Conservation (phyloP, 768 basidiomycete genomes). For the Psilocybe cubensis region DNA sequence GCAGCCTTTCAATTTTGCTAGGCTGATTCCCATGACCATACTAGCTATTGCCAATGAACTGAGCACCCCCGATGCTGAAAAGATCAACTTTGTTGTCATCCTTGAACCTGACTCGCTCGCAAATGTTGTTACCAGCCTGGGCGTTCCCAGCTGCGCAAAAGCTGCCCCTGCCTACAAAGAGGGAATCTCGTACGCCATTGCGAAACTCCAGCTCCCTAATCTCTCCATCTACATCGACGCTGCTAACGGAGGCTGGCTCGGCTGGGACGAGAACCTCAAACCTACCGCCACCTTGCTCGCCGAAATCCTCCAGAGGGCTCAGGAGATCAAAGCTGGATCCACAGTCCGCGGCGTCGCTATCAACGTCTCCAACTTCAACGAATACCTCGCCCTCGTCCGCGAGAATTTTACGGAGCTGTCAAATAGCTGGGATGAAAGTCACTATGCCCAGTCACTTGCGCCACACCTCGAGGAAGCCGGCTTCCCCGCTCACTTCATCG, state of each 20-base stretch:
- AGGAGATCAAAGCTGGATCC: constrained; percentile 25
- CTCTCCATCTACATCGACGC: constrained; percentile 35
- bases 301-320: constrained; percentile 29
- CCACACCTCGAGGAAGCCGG: constrained; percentile 32
- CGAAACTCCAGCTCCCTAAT: constrained; percentile 29
- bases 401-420: constrained; percentile 27
- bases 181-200: constrained; percentile 30
- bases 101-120: constrained; percentile 39
- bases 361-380: constrained; percentile 39
- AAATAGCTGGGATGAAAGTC: constrained; percentile 33
- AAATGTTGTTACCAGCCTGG: constrained; percentile 32
- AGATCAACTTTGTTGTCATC: constrained; percentile 29
- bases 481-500: constrained; percentile 38
- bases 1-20: no score
- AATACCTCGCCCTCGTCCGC: constrained; percentile 25
- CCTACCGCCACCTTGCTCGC: constrained; percentile 32
- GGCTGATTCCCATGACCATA: not conserved
- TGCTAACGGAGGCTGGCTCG: constrained; percentile 39
- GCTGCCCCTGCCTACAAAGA: constrained; percentile 31
- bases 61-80: constrained; percentile 18
- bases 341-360: constrained; percentile 35
- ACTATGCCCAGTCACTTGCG: constrained; percentile 32
- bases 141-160: constrained; percentile 30
- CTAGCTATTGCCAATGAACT: constrained; percentile 21
- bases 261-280: constrained; percentile 33